Conservation (phyloP, 257 asterid genomes). For the Solanum sejunctum region DNA sequence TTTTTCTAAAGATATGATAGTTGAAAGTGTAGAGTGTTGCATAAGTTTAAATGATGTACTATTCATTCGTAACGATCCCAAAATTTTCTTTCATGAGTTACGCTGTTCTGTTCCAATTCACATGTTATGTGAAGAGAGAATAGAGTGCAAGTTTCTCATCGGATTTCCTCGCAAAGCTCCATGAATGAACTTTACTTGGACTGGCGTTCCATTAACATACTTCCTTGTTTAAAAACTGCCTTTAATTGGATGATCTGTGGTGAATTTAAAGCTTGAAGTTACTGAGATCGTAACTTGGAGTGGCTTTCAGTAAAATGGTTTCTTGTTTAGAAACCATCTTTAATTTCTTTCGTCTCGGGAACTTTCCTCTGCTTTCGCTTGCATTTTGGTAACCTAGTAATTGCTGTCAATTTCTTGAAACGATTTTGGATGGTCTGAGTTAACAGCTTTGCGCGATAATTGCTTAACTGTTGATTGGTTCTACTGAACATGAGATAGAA, state of each 20-base stretch:
- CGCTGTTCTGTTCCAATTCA: background rate
- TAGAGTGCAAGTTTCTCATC: too few relatives aligned
- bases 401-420: background rate
- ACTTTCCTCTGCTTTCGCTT: too few relatives aligned
- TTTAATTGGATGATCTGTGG: background rate
- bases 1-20: background rate
- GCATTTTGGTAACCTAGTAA: background rate
- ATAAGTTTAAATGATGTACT: background rate
- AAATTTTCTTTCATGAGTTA: background rate
- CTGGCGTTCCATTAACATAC: background rate
- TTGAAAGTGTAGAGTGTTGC: background rate
- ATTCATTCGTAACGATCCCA: background rate
- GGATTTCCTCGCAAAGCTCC: background rate
- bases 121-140: background rate
- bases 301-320: background rate
- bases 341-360: background rate
- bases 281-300: background rate
- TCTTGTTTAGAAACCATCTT: background rate
- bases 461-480: background rate
- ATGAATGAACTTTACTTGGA: background rate
- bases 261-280: background rate
- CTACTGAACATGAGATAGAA: background rate
- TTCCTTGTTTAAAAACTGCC: background rate
- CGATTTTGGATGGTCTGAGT: background rate
- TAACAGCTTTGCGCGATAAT: background rate